Base-by-base conservation (phyloP, 306 rosid species). In the Myrica gale region DNA sequence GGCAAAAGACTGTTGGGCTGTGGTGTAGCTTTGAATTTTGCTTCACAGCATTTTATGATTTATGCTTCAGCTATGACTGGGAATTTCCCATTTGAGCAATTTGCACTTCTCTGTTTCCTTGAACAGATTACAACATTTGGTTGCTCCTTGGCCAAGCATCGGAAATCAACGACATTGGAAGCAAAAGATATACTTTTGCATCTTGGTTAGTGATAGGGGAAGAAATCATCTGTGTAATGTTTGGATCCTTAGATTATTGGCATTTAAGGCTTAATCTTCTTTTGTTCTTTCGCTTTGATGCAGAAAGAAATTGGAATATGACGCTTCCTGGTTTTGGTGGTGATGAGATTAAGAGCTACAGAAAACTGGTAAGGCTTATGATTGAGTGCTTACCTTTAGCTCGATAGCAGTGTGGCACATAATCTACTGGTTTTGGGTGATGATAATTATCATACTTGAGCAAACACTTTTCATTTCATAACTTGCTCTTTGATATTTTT, bases 251-350 rank as follows among this genome's bases (percentile, higher is more conserved):
- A 16, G 44, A 73, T 45, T 70, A 32, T 67, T 26, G 41, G 26
- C 76, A 61, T 52, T 52, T 51, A 61, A 72, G 71, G 20, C 78
- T 74, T 71, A 68, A 83, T 19, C 48, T 73, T 51, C 73, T 71
- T 5, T 56, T 46, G 50, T 69, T 61, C 41, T 8, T 78, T 61
- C 71, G 20, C 76, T 60, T 83, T 52, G 72, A 46, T 78, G 6
- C 88, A 95, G 98, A 95, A 85, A 93, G 87, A 81, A 86, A 84
- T 80, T 95, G 98, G 99, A 92, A 87, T 80, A 85, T 95, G 73
- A 75, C 92, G 56, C 97, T 95, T 85, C 97, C 97, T 78, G 98
- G 98, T 71, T 95, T 95, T 80, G 91, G 89, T 48, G 89, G 97
- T 41, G 99, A 95, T 72, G 97, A 95, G 81, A 95, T 95, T 74